Base-by-base conservation (phyloP, 345 rosid genomes). In the Arabidopsis arenosa region DNA sequence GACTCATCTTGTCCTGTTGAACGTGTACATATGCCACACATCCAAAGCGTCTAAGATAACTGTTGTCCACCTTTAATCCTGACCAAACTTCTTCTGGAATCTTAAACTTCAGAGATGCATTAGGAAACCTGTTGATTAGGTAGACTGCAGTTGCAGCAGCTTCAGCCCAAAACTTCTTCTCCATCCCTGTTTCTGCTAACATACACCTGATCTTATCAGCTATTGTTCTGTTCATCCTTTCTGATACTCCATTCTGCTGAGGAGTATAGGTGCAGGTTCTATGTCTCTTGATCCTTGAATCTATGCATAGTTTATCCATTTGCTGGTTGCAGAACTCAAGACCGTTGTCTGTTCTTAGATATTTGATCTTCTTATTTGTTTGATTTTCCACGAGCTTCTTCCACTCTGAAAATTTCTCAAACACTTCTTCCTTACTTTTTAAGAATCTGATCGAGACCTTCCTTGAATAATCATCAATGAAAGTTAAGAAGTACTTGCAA, bases 141-240 rank as follows among this genome's bases (percentile, higher is more conserved):
- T 44, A 44, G 0, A 44, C 7, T 5, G 17, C 7, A 5, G 49
- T 44, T 14, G 8, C 39, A 35, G n/a, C 17, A 0, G 8, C 49
- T 5, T 44, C 7, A 4, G 2, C 48, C 48, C 70, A 47, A 1
- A 65, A 30, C 6, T 6, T 21, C 4, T 47, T 2, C 6, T 33
- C 36, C 36, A 63, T 6, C 2, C 68, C 13, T 21, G 54, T 6
- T 23, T 64, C 23, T 4, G 5, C 14, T 3, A 43, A 13, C 33
- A 64, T 21, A 30, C 68, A 43, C 5, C 54, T 64, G 10, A 64
- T 30, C 7, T 43, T 64, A 4, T 64, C 53, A 2, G 15, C 33
- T 5, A 64, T 64, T 2, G 68, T 64, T 18, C 23, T 48, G 1
- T 66, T 52, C 71, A 66, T 66, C 23, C 58, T 33, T 15, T 66